Evolutionary conservation across 2,329 filamentous ascomycete species (phyloP).

Genomic region (Monilinia aucupariae): DNA sequence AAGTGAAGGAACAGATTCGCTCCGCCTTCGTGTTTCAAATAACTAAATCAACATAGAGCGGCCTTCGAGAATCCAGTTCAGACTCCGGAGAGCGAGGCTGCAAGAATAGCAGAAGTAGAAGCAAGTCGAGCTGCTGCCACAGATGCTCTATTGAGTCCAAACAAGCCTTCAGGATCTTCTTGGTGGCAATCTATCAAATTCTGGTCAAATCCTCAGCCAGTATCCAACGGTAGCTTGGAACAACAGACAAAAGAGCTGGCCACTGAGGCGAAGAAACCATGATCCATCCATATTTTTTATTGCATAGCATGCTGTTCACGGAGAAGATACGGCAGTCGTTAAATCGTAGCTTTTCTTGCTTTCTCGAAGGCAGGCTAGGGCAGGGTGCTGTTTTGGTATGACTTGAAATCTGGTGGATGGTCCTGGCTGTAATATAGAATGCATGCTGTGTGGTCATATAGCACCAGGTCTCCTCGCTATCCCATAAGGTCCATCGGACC

Average conservation of each 20-base stretch:
- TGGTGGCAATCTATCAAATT: constrained; percentile 26
- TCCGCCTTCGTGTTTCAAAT: background rate
- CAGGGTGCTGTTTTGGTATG: background rate
- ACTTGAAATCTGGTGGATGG: background rate
- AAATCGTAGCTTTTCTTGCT: background rate
- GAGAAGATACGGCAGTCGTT: background rate
- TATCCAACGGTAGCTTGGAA: background rate
- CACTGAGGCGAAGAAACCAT: background rate
- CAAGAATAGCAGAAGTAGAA: constrained; percentile 24
- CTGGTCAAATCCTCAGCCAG: constrained; percentile 18
- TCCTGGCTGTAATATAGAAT: background rate
- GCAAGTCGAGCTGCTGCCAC: constrained; percentile 24
- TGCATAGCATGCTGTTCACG: background rate
- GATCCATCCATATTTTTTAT: background rate
- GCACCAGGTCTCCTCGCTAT: background rate
- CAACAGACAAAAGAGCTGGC: background rate
- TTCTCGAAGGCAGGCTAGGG: background rate
- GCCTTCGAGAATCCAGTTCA: constrained; percentile 17
- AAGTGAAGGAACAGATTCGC: background rate
- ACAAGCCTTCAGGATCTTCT: constrained; percentile 22
- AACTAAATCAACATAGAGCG: constrained; percentile 23
- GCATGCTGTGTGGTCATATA: background rate
- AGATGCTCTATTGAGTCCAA: constrained; percentile 20
- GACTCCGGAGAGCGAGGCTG: constrained; percentile 14
- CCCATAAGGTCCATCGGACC: too few relatives aligned